Percentiles rank a stretch among this genome's conserved stretches.
Conservation (phyloP, 2,329 filamentous ascomycete species). For the Aspergillus neoniger region DNA sequence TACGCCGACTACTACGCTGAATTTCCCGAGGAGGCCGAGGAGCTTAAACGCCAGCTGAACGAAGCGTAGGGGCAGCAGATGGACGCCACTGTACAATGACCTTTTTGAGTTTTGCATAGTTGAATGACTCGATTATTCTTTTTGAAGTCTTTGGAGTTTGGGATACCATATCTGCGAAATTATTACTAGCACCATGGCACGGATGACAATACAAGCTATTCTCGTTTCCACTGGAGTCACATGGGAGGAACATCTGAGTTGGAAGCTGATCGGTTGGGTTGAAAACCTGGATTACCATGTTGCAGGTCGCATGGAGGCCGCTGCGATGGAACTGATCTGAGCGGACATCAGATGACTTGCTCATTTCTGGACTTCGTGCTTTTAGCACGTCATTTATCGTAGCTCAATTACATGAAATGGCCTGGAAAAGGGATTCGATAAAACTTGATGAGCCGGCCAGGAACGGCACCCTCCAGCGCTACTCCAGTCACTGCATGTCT, state of each 20-base stretch:
- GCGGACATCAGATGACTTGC: too few relatives aligned
- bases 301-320: not conserved
- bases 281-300: not conserved
- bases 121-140: not conserved
- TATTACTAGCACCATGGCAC: not conserved
- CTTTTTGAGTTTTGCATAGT: not conserved
- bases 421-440: too few relatives aligned
- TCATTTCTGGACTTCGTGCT: too few relatives aligned
- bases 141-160: not conserved
- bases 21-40: not conserved
- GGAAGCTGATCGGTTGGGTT: not conserved
- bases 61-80: not conserved
- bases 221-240: not conserved
- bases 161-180: slow-evolving; percentile 8
- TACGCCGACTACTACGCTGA: not conserved
- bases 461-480: too few relatives aligned
- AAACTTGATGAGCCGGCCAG: too few relatives aligned
- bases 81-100: not conserved
- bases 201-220: not conserved
- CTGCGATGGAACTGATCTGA: too few relatives aligned
- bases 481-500: too few relatives aligned
- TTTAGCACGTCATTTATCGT: too few relatives aligned
- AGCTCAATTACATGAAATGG: too few relatives aligned
- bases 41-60: not conserved
- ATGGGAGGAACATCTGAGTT: too few relatives aligned